Base-by-base conservation (phyloP, 225 moss, liverwort and hornwort genomes). In the Physcomitrium patens region DNA sequence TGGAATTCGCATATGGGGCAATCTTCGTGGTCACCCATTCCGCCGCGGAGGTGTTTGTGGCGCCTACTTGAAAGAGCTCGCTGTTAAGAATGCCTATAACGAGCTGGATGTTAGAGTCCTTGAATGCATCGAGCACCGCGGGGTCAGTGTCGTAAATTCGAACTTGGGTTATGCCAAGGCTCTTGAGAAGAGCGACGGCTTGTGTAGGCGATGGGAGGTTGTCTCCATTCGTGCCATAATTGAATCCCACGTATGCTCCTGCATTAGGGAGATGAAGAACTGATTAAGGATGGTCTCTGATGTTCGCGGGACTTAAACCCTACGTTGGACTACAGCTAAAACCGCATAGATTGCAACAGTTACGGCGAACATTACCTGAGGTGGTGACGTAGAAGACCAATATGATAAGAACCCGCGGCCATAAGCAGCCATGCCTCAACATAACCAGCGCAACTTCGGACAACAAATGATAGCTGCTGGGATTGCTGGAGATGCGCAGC, bases 1-100 rank as follows among this genome's bases (percentile, higher is more conserved):
- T 89, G 10, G 89, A 76, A 22, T 88, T 87, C 6, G 77, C 49
- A 53, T 70, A 87, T 0, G 86, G 85, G 10, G 86, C 26, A 5
- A 96, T 72, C 24, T 85, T 89, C 13, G 82, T 74, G 47, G 77
- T 73, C 45, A 96, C 92, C 93, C 93, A 96, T 10, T 76, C 72
- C 47, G 77, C 53, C 4, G 96, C 96, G 12, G 80, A 78, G 27
- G 47, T 68, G 51, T 84, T 83, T 57, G 86, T 79, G 0, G 70
- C 68, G 22, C 84, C 93, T 27, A 93, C 71, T 47, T 80, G 77
- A 2, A 51, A 18, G 0, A 96, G 73, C 76, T 90, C 85, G 61
- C 82, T 44, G 61, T 96, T 93, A 45, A 86, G 91, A 4, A 92
- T 67, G 37, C 87, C 93, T 13, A 93, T 70, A 20, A 89, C 75